Evolutionary conservation across 139 green algal genomes (phyloP).

Genomic region (Micractinium conductrix): DNA sequence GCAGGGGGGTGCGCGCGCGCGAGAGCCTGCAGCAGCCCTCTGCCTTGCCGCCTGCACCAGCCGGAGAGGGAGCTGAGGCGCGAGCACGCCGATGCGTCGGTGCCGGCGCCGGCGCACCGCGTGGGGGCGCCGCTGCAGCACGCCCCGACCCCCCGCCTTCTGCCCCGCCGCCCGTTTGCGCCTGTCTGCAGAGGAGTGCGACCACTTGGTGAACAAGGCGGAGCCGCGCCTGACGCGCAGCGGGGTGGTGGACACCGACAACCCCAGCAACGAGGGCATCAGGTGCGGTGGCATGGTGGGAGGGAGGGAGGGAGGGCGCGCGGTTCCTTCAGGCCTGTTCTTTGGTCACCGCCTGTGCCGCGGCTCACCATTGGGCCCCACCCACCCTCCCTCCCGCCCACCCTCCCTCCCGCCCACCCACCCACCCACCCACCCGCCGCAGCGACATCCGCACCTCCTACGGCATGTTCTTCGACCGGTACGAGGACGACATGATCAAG

Average conservation of each 20-base stretch:
- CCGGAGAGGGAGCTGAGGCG: too few species aligned
- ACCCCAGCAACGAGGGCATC: constrained; percentile 9
- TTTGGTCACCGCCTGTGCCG: too few species aligned
- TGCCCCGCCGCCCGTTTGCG: neutral
- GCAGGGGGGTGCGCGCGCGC: too few species aligned
- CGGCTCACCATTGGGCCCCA: neutral
- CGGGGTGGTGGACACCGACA: constrained; percentile 49
- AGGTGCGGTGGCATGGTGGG: neutral
- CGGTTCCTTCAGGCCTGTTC: too few species aligned
- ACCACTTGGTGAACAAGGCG: constrained; percentile 34
- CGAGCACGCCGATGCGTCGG: too few species aligned
- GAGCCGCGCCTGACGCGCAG: constrained; percentile 31
- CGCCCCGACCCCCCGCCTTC: neutral
- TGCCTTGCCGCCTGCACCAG: too few species aligned
- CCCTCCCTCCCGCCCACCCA: constrained; percentile 17
- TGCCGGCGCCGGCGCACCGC: too few species aligned
- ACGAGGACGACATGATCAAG: constrained; percentile 56
- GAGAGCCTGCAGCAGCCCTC: too few species aligned
- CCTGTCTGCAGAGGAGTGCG: constrained; percentile 24
- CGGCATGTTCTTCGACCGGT: constrained; percentile 57
- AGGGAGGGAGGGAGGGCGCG: too few species aligned
- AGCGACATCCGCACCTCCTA: constrained; percentile 49
- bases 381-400: neutral
- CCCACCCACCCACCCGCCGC: constrained; percentile 17
- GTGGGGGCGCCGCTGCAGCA: too few species aligned